Base-by-base conservation (phyloP, 2,329 filamentous ascomycete genomes). In the Nannizziopsis arthrosporioides region DNA sequence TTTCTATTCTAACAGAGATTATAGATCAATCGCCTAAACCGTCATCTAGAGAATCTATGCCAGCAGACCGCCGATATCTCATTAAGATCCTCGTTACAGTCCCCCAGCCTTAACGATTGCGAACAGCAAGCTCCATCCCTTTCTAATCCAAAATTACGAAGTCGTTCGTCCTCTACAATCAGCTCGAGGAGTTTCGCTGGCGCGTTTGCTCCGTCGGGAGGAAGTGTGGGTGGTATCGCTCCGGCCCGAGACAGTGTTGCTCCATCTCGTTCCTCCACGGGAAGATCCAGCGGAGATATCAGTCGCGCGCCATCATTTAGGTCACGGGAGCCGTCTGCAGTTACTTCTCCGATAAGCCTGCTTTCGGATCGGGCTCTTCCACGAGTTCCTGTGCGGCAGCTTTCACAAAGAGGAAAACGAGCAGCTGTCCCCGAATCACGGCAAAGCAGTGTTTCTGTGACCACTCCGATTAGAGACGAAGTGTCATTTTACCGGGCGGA, bases 21-120 rank as follows among this genome's bases (percentile, higher is more conserved):
- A 36, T 61, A 90, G 86, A 85, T 95, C 52, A 96, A 96, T 69
- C 86, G 90, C 31, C 75, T 96, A 30, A 94, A 86, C 0, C 84
- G 90, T 49, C 90, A 96, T 63, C 79, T 96, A 32, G 82, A 83
- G 12, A 73, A 87, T 45, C 79, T 96, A n/a, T 84, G 89, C 50
- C 76, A 79, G 18, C 78, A 78, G 60, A 78, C 78, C 7, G 75
- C 77, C 5, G 80, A 76, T 1, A 77, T 80, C 22, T 76, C 77
- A 42, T 80, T 76, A 7, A 81, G 76, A 6, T 59, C 74, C 8
- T 77, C 75, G n/a, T 75, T 75, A 8, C 71, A 73, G 34, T 77
- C 75, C 2, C 70, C 69, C 42, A 68, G 67, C 12, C 61, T 73
- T 49, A 69, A 72, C 39, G 75, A 78, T 42, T 60, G 68, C 1